These are phyloP conservation scores for Aquilaria sinensis DNA, from an alignment of 345 rosid genomes.

Conservation along the genomic window DNA sequence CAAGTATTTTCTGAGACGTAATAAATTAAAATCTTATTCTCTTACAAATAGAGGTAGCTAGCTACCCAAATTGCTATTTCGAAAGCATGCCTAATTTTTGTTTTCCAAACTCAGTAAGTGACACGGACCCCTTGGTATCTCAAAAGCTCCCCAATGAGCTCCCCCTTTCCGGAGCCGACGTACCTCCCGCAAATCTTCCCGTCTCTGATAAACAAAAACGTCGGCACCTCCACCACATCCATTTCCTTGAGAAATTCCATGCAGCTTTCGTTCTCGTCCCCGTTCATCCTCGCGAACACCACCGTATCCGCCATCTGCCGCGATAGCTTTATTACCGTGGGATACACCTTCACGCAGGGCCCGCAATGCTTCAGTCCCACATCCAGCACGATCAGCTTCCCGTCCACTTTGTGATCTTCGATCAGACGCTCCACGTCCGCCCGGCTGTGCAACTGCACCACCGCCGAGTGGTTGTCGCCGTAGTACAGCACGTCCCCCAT, in stretches of 20 bases:
- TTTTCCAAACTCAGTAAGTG: constrained; percentile 23
- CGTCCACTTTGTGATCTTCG: constrained; percentile 53
- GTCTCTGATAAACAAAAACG: constrained; percentile 77
- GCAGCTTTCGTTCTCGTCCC: constrained; percentile 93
- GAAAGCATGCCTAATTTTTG: too few relatives aligned
- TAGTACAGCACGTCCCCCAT: constrained; percentile 91
- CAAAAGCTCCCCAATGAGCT: constrained; percentile 86
- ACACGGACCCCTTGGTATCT: constrained; percentile 91
- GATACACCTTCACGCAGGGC: constrained; percentile 95
- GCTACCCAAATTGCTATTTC: too few relatives aligned
- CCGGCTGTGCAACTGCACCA: constrained; percentile 64
- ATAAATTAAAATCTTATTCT: too few relatives aligned
- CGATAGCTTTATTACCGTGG: constrained; percentile 75
- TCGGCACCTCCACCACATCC: constrained; percentile 82
- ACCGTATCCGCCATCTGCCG: constrained; percentile 65
- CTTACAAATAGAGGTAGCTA: too few relatives aligned
- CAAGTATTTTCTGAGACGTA: too few relatives aligned
- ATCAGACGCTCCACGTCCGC: constrained; percentile 77
- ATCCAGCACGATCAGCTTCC: constrained; percentile 76
- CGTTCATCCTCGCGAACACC: constrained; percentile 89
- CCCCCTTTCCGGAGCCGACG: constrained; percentile 95
- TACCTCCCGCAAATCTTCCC: constrained; percentile 75
- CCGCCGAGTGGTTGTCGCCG: constrained; percentile 82
- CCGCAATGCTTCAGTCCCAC: constrained; percentile 90
- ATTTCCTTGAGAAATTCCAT: constrained; percentile 81